Evolutionary conservation across 495 filamentous ascomycete genomes (phyloP), one percentile per base, ranked within the genome.

Genomic region (Talaromyces adpressus): DNA sequence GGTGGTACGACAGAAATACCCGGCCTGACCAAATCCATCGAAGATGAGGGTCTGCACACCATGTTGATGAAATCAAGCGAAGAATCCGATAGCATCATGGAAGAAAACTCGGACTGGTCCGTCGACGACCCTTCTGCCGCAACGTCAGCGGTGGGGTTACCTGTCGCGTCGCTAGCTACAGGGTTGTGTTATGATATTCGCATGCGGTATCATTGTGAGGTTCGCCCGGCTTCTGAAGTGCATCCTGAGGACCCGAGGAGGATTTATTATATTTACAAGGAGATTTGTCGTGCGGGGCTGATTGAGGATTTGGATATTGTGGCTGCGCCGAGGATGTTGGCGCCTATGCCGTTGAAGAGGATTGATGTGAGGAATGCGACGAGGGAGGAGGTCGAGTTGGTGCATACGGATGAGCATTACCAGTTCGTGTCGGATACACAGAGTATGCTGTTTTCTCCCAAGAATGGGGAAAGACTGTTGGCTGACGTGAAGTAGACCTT

Each of bases 181-280:
- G 87, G 95, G 39, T 82, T 89, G 51, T 94, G 91, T 66, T 98
- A 97, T 72, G 94, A 98, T 76, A 83, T 85, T 25, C 85, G 92
- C 20, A 98, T 98, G 94, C 90, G 92, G 59, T 87, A 89, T 64
- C 94, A 98, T 69, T 87, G 87, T 39, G 95, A 96, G 68, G 83
- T 91, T 5, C 84, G 89, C 74, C 82, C 82, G 70, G 68, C 80
- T 72, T 52, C 79, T 79, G 90, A 93, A 18, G 85, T 91, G 62
- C 94, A 99, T 66, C 94, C 95, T 1, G 94, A 99, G 74, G 92
- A 98, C 66, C 95, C 95, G 0, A 82, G 91, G 27, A 85, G 94
- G 6, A 97, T 98, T 59, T 89, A 88, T 58, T 85, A 86, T 66
- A 99, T 99, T 65, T 95, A 91, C 83, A 85, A 89, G 63, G 89